A percentile compares a stretch with the other conserved stretches of the same genome.
These are phyloP conservation scores for Euphorbia pulcherrima DNA, from an alignment of 345 rosid genomes.

Conservation along the genomic window DNA sequence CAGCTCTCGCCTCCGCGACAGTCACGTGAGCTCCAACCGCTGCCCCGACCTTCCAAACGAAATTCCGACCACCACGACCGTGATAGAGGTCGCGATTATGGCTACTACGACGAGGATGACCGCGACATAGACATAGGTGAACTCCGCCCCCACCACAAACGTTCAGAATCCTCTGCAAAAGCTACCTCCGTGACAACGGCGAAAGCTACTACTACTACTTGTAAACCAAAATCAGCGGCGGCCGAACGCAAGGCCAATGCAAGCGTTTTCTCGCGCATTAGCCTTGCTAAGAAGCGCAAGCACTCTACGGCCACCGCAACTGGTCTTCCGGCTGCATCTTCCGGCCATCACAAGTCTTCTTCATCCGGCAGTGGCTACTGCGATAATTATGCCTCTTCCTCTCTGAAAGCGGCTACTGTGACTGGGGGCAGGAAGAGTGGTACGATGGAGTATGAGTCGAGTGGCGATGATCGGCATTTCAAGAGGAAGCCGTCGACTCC, in stretches of 20 bases:
- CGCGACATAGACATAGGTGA: conserved; percentile 31
- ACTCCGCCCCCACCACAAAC: conserved; percentile 28
- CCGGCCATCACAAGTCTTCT: conserved; percentile 38
- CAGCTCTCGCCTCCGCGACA: conserved; percentile 47
- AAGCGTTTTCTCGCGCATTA: conserved; percentile 90
- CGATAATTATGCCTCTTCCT: conserved; percentile 34
- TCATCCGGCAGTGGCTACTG: conserved; percentile 41
- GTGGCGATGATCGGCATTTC: conserved; percentile 88
- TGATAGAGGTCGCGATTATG: conserved; percentile 30
- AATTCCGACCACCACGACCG: conserved; percentile 48
- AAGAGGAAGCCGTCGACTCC: conserved; percentile 83
- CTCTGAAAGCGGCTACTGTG: conserved; percentile 28
- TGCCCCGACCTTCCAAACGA: conserved; percentile 54
- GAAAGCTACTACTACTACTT: conserved; percentile 28
- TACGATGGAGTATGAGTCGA: conserved; percentile 65
- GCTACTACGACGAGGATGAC: conserved; percentile 29
- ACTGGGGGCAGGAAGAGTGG: conserved; percentile 24
- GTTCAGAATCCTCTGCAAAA: conserved; percentile 40
- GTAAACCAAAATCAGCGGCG: conserved; percentile 29
- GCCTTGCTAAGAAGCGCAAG: conserved; percentile 60
- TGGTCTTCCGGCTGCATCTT: conserved; percentile 12
- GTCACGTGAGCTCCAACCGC: conserved; percentile 30
- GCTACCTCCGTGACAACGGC: conserved; percentile 23
- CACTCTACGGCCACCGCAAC: conserved; percentile 18
- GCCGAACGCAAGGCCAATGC: conserved; percentile 46